Evolutionary conservation across 352 stramenopile species (phyloP).

Genomic region (Aphanomyces astaci): DNA sequence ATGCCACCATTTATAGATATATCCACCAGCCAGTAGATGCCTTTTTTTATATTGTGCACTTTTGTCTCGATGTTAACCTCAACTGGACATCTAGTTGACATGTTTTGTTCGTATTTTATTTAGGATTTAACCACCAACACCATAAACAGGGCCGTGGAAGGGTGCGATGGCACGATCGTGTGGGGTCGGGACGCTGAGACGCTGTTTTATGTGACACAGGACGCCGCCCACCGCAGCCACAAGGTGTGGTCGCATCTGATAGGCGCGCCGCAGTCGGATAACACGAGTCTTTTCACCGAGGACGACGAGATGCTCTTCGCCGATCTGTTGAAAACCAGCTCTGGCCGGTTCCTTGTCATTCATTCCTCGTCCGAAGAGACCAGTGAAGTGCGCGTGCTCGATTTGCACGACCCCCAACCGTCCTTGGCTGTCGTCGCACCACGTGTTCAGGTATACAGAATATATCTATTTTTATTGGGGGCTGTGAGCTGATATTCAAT

Average conservation of each 20-base stretch:
- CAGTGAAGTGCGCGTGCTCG: conserved; percentile 80
- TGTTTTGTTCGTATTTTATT: conserved; percentile 30
- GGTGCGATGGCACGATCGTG: conserved; percentile 74
- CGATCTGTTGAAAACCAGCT: conserved; percentile 87
- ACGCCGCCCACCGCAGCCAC: conserved; percentile 88
- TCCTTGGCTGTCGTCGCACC: conserved; percentile 51
- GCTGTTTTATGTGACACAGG: conserved; percentile 92
- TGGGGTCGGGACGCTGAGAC: conserved; percentile 87
- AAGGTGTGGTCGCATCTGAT: conserved; percentile 90
- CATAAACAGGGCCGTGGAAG: conserved; percentile 65
- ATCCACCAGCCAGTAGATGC: no score
- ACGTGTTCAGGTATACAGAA: conserved; percentile 25
- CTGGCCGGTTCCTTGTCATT: conserved; percentile 90
- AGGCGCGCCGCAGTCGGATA: conserved; percentile 43
- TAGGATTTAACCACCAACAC: conserved; percentile 44
- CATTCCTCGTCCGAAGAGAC: conserved; percentile 86
- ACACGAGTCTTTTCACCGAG: conserved; percentile 93
- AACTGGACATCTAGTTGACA: conserved; percentile 23
- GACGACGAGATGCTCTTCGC: conserved; percentile 90
- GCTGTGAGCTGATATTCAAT: neutral
- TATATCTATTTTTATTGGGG: neutral
- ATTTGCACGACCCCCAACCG: conserved; percentile 43
- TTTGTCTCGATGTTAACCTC: conserved; percentile 30
- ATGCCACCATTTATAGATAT: no score
- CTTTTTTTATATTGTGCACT: no score